Percentiles rank a stretch among this genome's conserved stretches.
These are phyloP conservation scores for Salvia hispanica DNA, from an alignment of 257 asterid genomes.

Conservation along the genomic window DNA sequence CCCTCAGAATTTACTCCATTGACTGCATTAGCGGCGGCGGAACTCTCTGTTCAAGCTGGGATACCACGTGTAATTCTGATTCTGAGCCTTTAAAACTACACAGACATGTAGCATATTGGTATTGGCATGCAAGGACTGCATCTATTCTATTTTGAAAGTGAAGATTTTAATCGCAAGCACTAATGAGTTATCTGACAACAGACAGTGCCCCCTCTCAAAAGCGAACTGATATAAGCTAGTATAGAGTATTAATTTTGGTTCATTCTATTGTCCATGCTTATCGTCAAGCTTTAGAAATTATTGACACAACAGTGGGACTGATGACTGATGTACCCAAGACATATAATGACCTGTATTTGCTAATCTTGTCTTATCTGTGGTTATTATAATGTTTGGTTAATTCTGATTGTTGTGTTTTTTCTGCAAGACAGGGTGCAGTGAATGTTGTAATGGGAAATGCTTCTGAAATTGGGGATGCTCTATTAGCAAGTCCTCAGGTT, in stretches of 20 bases:
- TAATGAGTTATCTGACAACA: conserved; percentile 19
- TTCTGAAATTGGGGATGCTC: conserved; percentile 80
- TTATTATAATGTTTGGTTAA: conserved; percentile 16
- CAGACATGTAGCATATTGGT: background rate
- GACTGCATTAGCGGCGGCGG: conserved; percentile 98
- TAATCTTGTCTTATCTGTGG: conserved; percentile 16
- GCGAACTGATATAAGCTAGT: conserved; percentile 11
- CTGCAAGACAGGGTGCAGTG: conserved; percentile 71
- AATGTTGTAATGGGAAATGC: conserved; percentile 97
- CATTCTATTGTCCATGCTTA: no score
- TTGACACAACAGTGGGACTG: conserved; percentile 8
- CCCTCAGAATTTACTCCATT: conserved; percentile 95
- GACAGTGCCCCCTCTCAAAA: background rate
- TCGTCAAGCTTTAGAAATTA: background rate
- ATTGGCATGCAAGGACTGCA: background rate
- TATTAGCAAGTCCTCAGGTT: conserved; percentile 79
- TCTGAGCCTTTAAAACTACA: conserved; percentile 30
- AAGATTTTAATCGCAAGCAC: background rate
- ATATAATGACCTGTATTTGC: conserved; percentile 17
- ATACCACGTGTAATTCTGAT: conserved; percentile 79
- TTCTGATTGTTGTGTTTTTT: conserved; percentile 32
- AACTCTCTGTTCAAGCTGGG: conserved; percentile 96
- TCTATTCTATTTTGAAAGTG: no score
- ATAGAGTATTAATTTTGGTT: no score
- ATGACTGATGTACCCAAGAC: conserved; percentile 5